Evolutionary conservation across 2,329 filamentous ascomycete genomes (phyloP), one percentile per base, ranked within the genome.

Genomic region (Fusarium hainanense): DNA sequence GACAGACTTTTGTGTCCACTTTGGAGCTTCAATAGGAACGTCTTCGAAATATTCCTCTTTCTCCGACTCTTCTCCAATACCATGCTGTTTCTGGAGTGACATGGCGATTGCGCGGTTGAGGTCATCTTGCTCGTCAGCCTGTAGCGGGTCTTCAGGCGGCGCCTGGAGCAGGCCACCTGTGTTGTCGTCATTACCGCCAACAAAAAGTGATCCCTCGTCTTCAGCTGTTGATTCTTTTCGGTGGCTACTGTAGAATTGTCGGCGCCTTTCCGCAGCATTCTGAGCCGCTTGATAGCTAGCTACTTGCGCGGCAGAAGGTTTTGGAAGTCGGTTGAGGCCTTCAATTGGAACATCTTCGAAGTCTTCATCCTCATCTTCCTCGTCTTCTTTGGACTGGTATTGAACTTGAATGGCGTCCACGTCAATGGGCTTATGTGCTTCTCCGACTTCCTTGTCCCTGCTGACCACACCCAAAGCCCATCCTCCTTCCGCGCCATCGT

Each of bases 401-500:
- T 85, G 83, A 32, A 89, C 83, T 58, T 85, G 83, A 73, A 87
- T 85, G 56, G 83, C 88, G 77, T 99, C 96, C 20, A 99, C 88
- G 77, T 98, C 94, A 64, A 99, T 98, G 0, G 96, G 95, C 77
- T 94, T 97, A 68, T 94, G 91, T 28, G 89, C 88, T 68, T 93
- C 87, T 4, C 93, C 94, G 44, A 90, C 87, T 52, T 96, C 89
- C 69, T 92, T 97, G 63, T 93, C 91, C 66, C 90, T 93, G 66
- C 91, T 94, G 23, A 99, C 94, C 27, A 99, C 96, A 54, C 96
- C 96, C 8, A 99, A 82, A 1, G 95, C 95, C 94, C 94, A 99
- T 7, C 96, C 96, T 47, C 96, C 96, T 78, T 98, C 95, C 2
- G 93, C 94, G 1, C 94, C 93, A 46, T 97, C 93, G 74, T 98